These are phyloP conservation scores for Rhododendron henanense DNA, from an alignment of 148 eudicot genomes.

Conservation along the genomic window DNA sequence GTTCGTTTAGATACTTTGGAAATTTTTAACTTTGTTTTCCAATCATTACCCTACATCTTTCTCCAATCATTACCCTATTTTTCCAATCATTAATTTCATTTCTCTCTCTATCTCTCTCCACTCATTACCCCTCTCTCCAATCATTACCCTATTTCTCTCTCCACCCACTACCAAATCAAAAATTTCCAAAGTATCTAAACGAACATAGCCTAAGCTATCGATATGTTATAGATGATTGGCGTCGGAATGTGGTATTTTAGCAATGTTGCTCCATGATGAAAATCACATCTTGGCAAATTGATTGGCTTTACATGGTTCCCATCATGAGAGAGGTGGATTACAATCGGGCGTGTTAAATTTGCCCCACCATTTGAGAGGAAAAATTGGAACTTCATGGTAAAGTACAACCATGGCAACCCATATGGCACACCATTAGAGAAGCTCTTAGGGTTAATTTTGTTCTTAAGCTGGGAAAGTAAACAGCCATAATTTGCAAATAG, in stretches of 20 bases:
- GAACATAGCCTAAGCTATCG: too few relatives aligned
- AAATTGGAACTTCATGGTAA: neutral
- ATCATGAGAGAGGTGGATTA: neutral
- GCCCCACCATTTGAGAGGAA: neutral
- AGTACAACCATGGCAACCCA: neutral
- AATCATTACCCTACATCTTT: too few relatives aligned
- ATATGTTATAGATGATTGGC: neutral
- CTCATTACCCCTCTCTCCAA: too few relatives aligned
- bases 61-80: too few relatives aligned
- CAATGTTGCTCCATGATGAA: neutral
- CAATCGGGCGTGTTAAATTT: neutral
- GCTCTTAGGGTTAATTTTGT: neutral
- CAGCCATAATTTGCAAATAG: too few relatives aligned
- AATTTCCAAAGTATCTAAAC: too few relatives aligned
- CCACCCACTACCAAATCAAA: too few relatives aligned
- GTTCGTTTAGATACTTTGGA: too few relatives aligned
- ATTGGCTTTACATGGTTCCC: neutral
- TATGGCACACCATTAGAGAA: neutral
- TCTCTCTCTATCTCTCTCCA: too few relatives aligned
- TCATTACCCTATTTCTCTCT: too few relatives aligned
- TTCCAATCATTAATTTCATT: too few relatives aligned
- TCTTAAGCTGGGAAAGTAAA: neutral
- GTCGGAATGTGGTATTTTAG: neutral
- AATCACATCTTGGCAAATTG: neutral
- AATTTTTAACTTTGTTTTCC: too few relatives aligned